Conservation (phyloP, 1,139 yeast genomes). For the Yamadazyma friedrichii region DNA sequence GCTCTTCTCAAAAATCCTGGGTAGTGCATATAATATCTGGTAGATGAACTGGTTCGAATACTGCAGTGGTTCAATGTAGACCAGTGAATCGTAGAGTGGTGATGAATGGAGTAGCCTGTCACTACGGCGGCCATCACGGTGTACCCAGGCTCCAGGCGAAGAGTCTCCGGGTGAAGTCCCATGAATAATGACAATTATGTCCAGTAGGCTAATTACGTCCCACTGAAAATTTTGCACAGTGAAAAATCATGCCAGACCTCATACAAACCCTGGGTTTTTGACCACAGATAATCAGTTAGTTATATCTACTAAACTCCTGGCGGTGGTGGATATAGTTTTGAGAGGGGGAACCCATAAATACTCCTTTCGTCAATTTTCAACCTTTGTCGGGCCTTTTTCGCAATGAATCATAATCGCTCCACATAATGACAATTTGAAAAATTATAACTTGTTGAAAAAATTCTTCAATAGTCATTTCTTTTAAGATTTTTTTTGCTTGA, state of each 20-base stretch:
- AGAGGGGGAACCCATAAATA: neutral
- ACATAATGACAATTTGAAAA: slow-evolving; percentile 8
- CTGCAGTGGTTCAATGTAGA: too few species aligned
- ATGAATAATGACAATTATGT: too few species aligned
- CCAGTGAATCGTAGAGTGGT: neutral
- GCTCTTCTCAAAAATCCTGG: slow-evolving; percentile 7
- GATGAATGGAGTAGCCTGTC: too few species aligned
- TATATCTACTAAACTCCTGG: too few species aligned
- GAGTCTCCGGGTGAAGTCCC: too few species aligned
- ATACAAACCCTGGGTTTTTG: neutral
- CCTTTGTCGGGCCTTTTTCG: slow-evolving; percentile 9
- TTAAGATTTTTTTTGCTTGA: neutral
- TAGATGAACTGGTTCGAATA: too few species aligned
- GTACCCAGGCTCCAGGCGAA: too few species aligned
- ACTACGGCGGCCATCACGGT: too few species aligned
- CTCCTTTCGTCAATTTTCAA: slow-evolving; percentile 4
- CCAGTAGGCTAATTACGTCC: too few species aligned
- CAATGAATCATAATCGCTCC: slow-evolving; percentile 10
- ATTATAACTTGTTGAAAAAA: slow-evolving; percentile 5
- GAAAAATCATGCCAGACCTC: too few species aligned
- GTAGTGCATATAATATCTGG: slow-evolving; percentile 1
- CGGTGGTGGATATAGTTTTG: neutral
- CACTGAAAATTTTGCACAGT: too few species aligned
- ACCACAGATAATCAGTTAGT: too few species aligned
- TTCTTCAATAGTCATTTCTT: neutral